Evolutionary conservation across 1,139 yeast species (phyloP), one percentile per base, ranked within the genome.

Genomic region (Suhomyces terraborum): DNA sequence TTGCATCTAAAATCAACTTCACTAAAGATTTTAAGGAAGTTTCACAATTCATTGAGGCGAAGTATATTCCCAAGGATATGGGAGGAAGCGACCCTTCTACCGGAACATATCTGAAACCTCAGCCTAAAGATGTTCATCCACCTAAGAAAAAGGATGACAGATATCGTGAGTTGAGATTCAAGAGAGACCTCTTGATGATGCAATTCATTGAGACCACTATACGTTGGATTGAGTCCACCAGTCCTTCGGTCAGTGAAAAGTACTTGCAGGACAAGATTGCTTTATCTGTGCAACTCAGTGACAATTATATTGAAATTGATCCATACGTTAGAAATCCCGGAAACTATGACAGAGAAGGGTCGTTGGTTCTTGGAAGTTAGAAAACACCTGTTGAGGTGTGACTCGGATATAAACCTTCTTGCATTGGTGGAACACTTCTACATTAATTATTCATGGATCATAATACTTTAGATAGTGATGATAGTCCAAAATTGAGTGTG

Each of bases 1-100:
- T 70, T 45, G 71, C 75, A 1, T 59, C 72, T 17, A 73, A 73
- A 50, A 69, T 73, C 39, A 73, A 68, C 48, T 73, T 73, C 50
- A 63, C 73, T 32, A 71, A 72, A 49, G 62, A 64, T 50, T 55
- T 52, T 42, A 58, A 62, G 31, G 76, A 72, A 38, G 53, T 72
- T 43, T 46, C 48, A 19, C 54, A 59, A 36, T 66, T 58, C 40
- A 56, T 72, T 35, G 73, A 69, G 30, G 60, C 62, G 6, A 46
- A 53, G 22, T 59, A 58, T 46, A 62, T 73, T 43, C 77, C 77
- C 6, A 60, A 59, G 36, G 63, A 63, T 28, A 58, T 72, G 54
- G 77, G 77, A 7, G 77, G 77, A 17, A 54, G 54, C 14, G 73
- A 67, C 42, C 47, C 49, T 10, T 56, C 54, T 33, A 63, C 56